These are phyloP conservation scores for Metschnikowia shivogae DNA, from an alignment of 805 yeast genomes.

Conservation along the genomic window DNA sequence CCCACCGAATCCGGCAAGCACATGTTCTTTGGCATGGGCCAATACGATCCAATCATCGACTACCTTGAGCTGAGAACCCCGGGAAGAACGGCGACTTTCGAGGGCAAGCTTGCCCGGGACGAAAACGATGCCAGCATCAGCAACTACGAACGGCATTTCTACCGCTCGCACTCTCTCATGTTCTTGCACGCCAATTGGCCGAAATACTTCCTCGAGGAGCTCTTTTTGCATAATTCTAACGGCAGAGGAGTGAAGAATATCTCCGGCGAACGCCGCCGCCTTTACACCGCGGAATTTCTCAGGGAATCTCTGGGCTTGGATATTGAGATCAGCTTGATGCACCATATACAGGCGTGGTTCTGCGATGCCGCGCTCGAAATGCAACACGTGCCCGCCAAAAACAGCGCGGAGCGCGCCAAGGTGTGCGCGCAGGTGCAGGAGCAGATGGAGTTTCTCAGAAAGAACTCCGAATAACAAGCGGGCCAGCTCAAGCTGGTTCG, in stretches of 20 bases:
- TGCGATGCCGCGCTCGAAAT: slow-evolving; percentile 25
- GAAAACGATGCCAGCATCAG: slow-evolving; percentile 18
- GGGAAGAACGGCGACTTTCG: background rate
- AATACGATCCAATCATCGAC: slow-evolving; percentile 35
- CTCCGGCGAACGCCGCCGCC: slow-evolving; percentile 22
- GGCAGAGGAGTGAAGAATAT: slow-evolving; percentile 28
- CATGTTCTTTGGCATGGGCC: slow-evolving; percentile 35
- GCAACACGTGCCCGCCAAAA: slow-evolving; percentile 20
- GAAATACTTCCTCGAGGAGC: slow-evolving; percentile 23
- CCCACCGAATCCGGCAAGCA: slow-evolving; percentile 19
- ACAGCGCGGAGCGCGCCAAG: slow-evolving; percentile 19
- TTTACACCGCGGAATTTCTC: slow-evolving; percentile 24
- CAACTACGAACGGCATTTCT: slow-evolving; percentile 30
- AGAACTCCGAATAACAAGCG: background rate
- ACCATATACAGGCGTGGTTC: slow-evolving; percentile 26
- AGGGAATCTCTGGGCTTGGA: slow-evolving; percentile 27
- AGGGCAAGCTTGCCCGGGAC: slow-evolving; percentile 18
- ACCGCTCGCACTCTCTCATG: slow-evolving; percentile 24
- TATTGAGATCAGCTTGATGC: slow-evolving; percentile 26
- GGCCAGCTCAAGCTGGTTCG: background rate
- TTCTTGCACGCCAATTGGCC: slow-evolving; percentile 41
- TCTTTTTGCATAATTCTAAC: slow-evolving; percentile 23
- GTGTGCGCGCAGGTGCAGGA: slow-evolving; percentile 23
- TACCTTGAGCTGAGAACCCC: slow-evolving; percentile 16
- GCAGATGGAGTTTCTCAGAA: slow-evolving; percentile 20